phyloP scores from a whole-genome alignment of 2,329 filamentous ascomycete species.

The Calonectria hawksworthii region DNA sequence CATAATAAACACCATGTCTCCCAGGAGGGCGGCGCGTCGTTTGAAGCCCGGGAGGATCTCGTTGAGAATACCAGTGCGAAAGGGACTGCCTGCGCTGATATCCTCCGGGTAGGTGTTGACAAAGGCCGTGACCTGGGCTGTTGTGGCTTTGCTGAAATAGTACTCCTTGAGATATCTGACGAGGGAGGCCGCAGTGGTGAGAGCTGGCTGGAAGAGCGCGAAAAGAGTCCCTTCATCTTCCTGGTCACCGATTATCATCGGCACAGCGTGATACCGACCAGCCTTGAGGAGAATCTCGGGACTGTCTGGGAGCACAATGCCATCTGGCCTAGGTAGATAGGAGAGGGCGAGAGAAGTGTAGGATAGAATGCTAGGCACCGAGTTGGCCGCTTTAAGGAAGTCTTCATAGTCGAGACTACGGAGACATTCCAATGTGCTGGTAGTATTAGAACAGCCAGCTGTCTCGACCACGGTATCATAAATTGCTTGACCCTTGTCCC shows the following conservation, averaged over 20 bases:
- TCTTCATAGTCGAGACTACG: conserved; percentile 64
- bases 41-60: conserved; percentile 77
- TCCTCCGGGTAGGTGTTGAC: conserved; percentile 68
- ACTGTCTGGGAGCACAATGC: conserved; percentile 64
- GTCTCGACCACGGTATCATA: conserved; percentile 66
- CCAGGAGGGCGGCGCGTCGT: conserved; percentile 72
- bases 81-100: conserved; percentile 68
- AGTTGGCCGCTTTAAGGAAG: conserved; percentile 69
- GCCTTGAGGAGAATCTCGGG: conserved; percentile 63
- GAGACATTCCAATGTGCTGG: conserved; percentile 68
- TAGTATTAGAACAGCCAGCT: conserved; percentile 66
- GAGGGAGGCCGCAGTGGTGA: conserved; percentile 67
- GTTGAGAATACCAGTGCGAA: conserved; percentile 69
- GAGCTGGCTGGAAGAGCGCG: conserved; percentile 69
- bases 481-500: conserved; percentile 66
- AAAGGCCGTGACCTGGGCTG: conserved; percentile 59
- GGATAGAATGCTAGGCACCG: conserved; percentile 68
- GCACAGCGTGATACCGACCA: conserved; percentile 69
- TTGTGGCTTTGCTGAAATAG: conserved; percentile 62
- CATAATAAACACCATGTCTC: conserved; percentile 70
- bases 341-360: conserved; percentile 71
- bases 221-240: conserved; percentile 78
- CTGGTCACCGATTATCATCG: conserved; percentile 74
- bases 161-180: conserved; percentile 64
- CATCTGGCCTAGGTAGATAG: conserved; percentile 74